Evolutionary conservation across 257 asterid species (phyloP).

Genomic region (Oldenlandia corymbosa): DNA sequence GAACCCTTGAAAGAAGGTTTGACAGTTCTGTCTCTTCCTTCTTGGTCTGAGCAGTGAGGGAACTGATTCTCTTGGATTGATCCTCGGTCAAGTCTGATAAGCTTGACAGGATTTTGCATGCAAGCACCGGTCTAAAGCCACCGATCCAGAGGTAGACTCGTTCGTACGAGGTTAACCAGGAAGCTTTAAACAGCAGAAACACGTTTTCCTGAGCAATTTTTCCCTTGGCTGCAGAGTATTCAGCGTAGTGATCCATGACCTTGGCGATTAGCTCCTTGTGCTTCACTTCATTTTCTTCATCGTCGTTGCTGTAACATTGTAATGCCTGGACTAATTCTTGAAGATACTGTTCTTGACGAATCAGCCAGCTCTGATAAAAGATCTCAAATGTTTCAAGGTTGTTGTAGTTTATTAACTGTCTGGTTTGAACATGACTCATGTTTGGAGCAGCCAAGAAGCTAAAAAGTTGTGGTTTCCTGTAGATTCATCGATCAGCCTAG

Average conservation of each 20-base stretch:
- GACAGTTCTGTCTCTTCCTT: slow-evolving; percentile 20
- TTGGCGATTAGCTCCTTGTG: slow-evolving; percentile 17
- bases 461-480: not conserved
- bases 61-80: slow-evolving; percentile 21
- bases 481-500: not conserved
- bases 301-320: not conserved
- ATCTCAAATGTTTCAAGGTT: slow-evolving; percentile 15
- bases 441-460: not conserved
- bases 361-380: slow-evolving; percentile 24
- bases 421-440: not conserved
- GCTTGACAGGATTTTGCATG: slow-evolving; percentile 13
- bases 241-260: slow-evolving; percentile 19
- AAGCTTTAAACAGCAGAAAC: slow-evolving; percentile 25
- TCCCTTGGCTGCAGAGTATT: slow-evolving; percentile 27
- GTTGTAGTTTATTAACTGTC: not conserved
- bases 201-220: slow-evolving; percentile 23
- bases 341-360: slow-evolving; percentile 16
- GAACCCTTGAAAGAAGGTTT: slow-evolving; percentile 24
- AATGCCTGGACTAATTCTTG: slow-evolving; percentile 5
- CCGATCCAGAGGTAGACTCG: slow-evolving; percentile 30
- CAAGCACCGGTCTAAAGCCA: slow-evolving; percentile 27
- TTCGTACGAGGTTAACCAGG: slow-evolving; percentile 34
- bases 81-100: slow-evolving; percentile 25
- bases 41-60: slow-evolving; percentile 17
- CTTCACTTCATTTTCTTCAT: slow-evolving; percentile 8